These are phyloP conservation scores for Coprinopsis sp. DNA, from an alignment of 768 basidiomycete genomes.

Conservation along the genomic window DNA sequence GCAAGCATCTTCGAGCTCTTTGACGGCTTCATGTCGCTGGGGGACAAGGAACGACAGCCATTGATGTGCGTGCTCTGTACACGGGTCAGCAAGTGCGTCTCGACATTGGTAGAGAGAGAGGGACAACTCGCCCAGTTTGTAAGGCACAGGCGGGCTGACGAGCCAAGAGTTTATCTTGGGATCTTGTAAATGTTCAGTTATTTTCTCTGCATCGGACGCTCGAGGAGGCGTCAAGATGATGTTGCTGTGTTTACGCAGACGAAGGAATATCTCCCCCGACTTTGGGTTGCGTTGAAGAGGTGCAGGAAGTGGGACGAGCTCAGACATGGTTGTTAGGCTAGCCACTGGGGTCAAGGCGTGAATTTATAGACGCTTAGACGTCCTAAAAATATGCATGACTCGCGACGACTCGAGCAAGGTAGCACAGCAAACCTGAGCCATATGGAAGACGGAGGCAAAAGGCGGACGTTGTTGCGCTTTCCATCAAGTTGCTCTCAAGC, in stretches of 20 bases:
- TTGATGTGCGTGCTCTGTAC: conserved; percentile 30
- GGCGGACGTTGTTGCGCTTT: no score
- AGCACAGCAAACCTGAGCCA: no score
- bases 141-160: conserved; percentile 49
- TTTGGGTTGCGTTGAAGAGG: conserved; percentile 30
- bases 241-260: conserved; percentile 42
- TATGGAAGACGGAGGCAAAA: no score
- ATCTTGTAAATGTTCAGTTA: conserved; percentile 45
- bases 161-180: conserved; percentile 41
- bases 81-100: background rate
- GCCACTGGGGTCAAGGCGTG: no score
- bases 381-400: no score
- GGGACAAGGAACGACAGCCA: conserved; percentile 24
- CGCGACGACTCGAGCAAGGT: no score
- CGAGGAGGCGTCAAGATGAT: conserved; percentile 64
- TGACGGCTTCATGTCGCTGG: conserved; percentile 25
- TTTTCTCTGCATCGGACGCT: conserved; percentile 32
- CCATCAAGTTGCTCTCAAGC: no score
- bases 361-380: no score
- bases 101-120: background rate
- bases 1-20: conserved; percentile 28
- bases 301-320: no score
- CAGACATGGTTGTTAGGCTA: no score
- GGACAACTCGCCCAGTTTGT: conserved; percentile 29
- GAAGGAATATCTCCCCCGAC: conserved; percentile 45